Evolutionary conservation across 2,329 filamentous ascomycete species (phyloP).

Genomic region (Neonectria neomacrospora): DNA sequence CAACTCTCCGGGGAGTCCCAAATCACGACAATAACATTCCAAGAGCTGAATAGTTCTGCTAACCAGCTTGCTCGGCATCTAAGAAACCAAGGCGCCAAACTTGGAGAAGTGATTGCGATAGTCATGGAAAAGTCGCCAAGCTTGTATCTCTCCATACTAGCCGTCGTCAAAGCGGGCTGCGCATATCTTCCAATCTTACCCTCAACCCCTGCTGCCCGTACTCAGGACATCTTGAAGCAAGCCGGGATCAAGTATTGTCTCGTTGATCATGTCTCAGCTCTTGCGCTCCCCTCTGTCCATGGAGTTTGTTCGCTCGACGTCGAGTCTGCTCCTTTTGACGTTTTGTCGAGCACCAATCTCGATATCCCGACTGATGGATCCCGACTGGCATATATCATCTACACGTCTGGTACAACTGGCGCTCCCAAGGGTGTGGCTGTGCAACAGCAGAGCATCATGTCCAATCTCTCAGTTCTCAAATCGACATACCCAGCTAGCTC

Average conservation of each 20-base stretch:
- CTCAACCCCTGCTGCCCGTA: slow-evolving; percentile 71
- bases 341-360: slow-evolving; percentile 52
- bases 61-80: slow-evolving; percentile 72
- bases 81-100: slow-evolving; percentile 54
- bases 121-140: slow-evolving; percentile 80
- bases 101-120: slow-evolving; percentile 74
- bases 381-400: slow-evolving; percentile 79
- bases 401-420: slow-evolving; percentile 86
- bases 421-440: slow-evolving; percentile 83
- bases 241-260: slow-evolving; percentile 62
- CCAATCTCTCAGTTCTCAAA: slow-evolving; percentile 76
- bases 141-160: slow-evolving; percentile 80
- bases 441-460: slow-evolving; percentile 78
- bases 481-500: slow-evolving; percentile 70
- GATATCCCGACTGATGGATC: slow-evolving; percentile 53
- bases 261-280: slow-evolving; percentile 48
- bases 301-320: slow-evolving; percentile 50
- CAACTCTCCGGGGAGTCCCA: slow-evolving; percentile 42
- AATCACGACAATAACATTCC: slow-evolving; percentile 68
- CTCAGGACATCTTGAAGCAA: slow-evolving; percentile 70
- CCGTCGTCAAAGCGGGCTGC: slow-evolving; percentile 77
- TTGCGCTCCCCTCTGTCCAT: slow-evolving; percentile 25
- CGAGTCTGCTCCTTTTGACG: slow-evolving; percentile 39
- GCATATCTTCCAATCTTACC: slow-evolving; percentile 85
- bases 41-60: slow-evolving; percentile 69